phyloP scores from a whole-genome alignment of 306 rosid species.

The Prunus persica region Prunus_persica_NCBIv2 NC_034014.1:3994001-3994500 shows the following conservation, averaged over 20 bases:
- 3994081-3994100: conserved; percentile 31
- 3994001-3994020: conserved; percentile 29
- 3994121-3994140: conserved; percentile 45
- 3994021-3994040: conserved; percentile 50
- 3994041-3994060: conserved; percentile 47
- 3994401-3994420: no score
- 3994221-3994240: conserved; percentile 55
- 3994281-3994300: conserved; percentile 44
- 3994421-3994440: not conserved
- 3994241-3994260: conserved; percentile 38
- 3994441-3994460: not conserved
- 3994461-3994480: not conserved
- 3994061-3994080: conserved; percentile 54
- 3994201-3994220: conserved; percentile 43
- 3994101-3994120: conserved; percentile 47
- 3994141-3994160: conserved; percentile 24
- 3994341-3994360: not conserved
- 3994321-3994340: conserved; percentile 55
- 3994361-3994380: not conserved
- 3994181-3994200: conserved; percentile 52
- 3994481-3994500: not conserved
- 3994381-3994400: not conserved
- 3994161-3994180: conserved; percentile 28
- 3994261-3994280: conserved; percentile 43
- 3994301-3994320: conserved; percentile 61